Percentiles rank a stretch among this genome's conserved stretches.
phyloP scores from a whole-genome alignment of 78 protist species.

The Anaeramoeba flamelloides region DNA sequence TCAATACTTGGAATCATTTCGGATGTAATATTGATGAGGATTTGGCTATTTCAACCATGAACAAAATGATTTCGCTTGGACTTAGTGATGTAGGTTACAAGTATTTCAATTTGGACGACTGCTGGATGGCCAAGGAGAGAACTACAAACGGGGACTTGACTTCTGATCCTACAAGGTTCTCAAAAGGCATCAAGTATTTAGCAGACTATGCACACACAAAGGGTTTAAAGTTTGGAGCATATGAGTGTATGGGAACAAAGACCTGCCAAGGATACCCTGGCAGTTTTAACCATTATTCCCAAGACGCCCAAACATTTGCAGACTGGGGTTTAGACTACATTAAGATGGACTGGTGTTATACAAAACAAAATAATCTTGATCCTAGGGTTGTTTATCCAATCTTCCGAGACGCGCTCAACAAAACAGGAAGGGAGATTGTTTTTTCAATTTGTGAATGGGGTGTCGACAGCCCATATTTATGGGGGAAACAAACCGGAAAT shows the following conservation, averaged over 20 bases:
- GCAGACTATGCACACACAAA: conserved; percentile 45
- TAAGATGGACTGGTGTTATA: conserved; percentile 51
- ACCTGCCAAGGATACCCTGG: conserved; percentile 59
- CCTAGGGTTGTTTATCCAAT: conserved; percentile 16
- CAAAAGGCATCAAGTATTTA: conserved; percentile 47
- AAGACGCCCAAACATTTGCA: conserved; percentile 46
- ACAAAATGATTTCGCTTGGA: conserved; percentile 44
- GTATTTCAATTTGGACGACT: conserved; percentile 39
- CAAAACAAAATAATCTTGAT: conserved; percentile 17
- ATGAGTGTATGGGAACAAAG: conserved; percentile 50
- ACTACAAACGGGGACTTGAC: background rate
- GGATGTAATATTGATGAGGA: conserved; percentile 48
- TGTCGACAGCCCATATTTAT: conserved; percentile 1
- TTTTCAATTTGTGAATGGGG: conserved; percentile 59
- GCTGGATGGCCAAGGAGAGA: background rate
- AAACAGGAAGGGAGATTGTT: conserved; percentile 38
- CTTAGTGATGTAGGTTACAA: conserved; percentile 48
- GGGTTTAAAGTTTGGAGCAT: conserved; percentile 58
- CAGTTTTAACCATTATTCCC: conserved; percentile 17
- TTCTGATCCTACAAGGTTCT: conserved; percentile 50
- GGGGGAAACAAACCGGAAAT: conserved; percentile 36
- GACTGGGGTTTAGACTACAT: conserved; percentile 42
- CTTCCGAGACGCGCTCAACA: conserved; percentile 43
- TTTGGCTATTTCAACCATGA: conserved; percentile 26
- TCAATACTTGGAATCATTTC: conserved; percentile 35